phyloP scores from a whole-genome alignment of 2,329 filamentous ascomycete genomes.

The Fusarium sambucinum region DNA sequence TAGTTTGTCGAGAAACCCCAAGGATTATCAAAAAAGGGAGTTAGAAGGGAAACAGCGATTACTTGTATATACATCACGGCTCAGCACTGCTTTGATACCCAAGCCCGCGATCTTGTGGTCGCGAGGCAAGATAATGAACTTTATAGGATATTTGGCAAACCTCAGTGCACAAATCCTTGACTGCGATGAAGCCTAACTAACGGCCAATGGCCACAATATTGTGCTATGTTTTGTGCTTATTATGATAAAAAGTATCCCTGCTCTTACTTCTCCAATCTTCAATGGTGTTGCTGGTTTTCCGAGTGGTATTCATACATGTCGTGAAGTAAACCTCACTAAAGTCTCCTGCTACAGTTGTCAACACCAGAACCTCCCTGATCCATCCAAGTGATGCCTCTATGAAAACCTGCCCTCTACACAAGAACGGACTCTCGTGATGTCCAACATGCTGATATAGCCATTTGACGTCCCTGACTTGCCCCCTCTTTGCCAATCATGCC shows the following conservation, averaged over 20 bases:
- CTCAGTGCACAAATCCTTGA: background rate
- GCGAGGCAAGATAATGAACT: conserved; percentile 45
- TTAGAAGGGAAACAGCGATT: conserved; percentile 24
- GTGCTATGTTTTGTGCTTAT: conserved; percentile 1
- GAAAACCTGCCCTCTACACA: conserved; percentile 3
- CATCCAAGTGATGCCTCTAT: conserved; percentile 12
- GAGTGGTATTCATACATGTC: conserved; percentile 48
- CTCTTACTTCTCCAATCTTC: conserved; percentile 4
- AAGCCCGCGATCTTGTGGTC: conserved; percentile 33
- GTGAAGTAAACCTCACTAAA: conserved; percentile 32
- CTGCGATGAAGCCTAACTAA: background rate
- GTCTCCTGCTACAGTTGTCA: conserved; percentile 17
- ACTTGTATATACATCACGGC: conserved; percentile 39
- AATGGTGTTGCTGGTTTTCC: conserved; percentile 8
- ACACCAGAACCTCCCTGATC: conserved; percentile 4
- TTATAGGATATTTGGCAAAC: conserved; percentile 13
- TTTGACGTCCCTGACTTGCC: conserved; percentile 2
- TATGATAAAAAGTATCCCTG: conserved; percentile 2
- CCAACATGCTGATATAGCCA: conserved; percentile 31
- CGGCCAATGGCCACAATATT: too few relatives aligned
- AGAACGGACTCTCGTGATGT: conserved; percentile 24
- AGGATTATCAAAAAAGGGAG: conserved; percentile 12
- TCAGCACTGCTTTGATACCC: conserved; percentile 47
- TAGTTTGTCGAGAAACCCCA: conserved; percentile 32
- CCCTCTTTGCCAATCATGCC: background rate